Evolutionary conservation across 2,329 filamentous ascomycete species (phyloP).

Genomic region (Aspergillus ustus): DNA sequence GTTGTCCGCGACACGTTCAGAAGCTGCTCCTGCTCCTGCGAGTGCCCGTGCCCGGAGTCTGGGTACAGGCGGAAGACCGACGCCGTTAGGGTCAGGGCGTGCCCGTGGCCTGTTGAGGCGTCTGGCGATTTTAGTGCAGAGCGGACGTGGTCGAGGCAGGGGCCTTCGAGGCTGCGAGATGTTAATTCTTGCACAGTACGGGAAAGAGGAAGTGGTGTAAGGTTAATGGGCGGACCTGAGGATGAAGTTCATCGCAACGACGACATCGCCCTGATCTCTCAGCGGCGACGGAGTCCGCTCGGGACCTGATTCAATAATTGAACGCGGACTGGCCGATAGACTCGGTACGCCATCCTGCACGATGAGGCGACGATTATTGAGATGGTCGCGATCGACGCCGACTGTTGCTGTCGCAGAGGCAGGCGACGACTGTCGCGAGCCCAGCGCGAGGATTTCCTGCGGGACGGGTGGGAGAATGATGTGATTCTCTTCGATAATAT

Average conservation of each 20-base stretch:
- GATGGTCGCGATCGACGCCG: not conserved
- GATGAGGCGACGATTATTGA: not conserved
- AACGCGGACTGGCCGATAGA: not conserved
- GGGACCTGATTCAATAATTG: not conserved
- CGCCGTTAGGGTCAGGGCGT: constrained; percentile 6
- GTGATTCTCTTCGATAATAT: not conserved
- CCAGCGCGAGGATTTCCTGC: not conserved
- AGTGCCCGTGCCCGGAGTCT: not conserved
- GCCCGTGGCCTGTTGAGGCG: not conserved
- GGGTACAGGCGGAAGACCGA: constrained; percentile 2
- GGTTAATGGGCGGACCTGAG: not conserved
- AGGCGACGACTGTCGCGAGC: not conserved
- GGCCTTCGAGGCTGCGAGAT: not conserved
- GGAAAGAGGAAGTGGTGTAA: not conserved
- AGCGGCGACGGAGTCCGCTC: not conserved
- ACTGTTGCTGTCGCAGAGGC: not conserved
- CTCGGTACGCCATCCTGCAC: not conserved
- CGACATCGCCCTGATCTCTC: not conserved
- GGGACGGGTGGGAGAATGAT: not conserved
- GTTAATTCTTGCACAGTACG: not conserved
- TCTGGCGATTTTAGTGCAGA: not conserved
- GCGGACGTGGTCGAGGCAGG: constrained; percentile 12
- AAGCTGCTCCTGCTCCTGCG: not conserved
- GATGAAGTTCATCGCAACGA: constrained; percentile 8
- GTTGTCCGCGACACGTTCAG: not conserved